Evolutionary conservation across 2,329 filamentous ascomycete species (phyloP), one percentile per base, ranked within the genome.

Genomic region (Coniochaeta ligniaria): DNA sequence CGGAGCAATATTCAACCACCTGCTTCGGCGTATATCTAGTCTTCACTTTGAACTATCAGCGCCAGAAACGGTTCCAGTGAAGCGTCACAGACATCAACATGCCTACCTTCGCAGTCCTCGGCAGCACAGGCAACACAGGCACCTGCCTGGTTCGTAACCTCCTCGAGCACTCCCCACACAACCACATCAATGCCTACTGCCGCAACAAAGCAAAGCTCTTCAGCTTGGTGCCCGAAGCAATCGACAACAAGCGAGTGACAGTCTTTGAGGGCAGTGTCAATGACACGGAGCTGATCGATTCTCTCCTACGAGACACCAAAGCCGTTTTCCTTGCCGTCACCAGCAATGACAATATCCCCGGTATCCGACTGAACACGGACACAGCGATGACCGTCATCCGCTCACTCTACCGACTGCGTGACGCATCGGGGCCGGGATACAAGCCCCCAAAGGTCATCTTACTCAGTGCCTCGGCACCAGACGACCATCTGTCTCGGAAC

Each of bases 61-160:
- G 24, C 20, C 20, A 47, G 22, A 24, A 22, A 22, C 6, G 6
- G 5, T 17, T 5, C 20, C 17, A n/a, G 12, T 4, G 6, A 11
- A 43, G 11, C 20, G 5, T 20, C 17, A n/a, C 16, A n/a, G n/a
- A n/a, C 17, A 55, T 5, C 50, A 22, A 6, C 24, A 55, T 35
- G 31, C 26, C 50, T n/a, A 55, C 63, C 16, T 78, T 76, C 63
- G 76, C 76, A 5, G 65, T 79, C 11, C 65, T 79, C 1, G 76
- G 76, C 8, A 62, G 66, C 22, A 81, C 78, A 1, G 79, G 79
- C 7, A 79, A 78, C 62, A 74, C 71, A 45, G 79, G 79, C 59
- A 69, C 64, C 1, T 72, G 75, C 2, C 68, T 81, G 31, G 70
- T 82, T 41, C 55, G 73, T 24, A 70, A 69, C 41, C 70, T 81